A percentile compares a stretch with the other conserved stretches of the same genome.
phyloP scores from a whole-genome alignment of 257 asterid species.

The Solanum chilense region DNA sequence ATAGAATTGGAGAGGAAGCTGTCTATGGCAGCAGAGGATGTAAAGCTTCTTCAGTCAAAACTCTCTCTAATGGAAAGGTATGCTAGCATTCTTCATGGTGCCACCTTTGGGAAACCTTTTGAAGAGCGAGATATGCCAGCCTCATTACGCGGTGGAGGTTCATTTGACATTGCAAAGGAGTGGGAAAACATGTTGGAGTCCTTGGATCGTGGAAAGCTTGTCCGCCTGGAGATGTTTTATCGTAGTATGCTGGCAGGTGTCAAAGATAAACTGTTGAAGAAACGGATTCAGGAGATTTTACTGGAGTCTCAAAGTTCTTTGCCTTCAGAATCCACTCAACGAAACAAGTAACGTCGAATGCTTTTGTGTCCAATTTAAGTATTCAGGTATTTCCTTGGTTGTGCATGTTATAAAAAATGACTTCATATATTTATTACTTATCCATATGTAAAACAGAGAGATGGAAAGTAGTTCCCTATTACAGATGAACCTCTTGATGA shows the following conservation, averaged over 20 bases:
- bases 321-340: background rate
- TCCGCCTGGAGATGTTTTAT: conserved; percentile 60
- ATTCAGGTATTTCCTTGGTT: background rate
- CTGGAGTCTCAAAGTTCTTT: conserved; percentile 38
- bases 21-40: conserved; percentile 49
- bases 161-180: conserved; percentile 55
- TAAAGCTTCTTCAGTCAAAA: conserved; percentile 45
- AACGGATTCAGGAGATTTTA: conserved; percentile 53
- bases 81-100: conserved; percentile 70
- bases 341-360: background rate
- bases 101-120: conserved; percentile 68
- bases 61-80: conserved; percentile 51
- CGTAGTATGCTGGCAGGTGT: conserved; percentile 68
- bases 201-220: conserved; percentile 48
- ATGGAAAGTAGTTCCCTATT: background rate
- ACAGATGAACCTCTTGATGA: background rate
- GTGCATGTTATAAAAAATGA: background rate
- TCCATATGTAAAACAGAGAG: background rate
- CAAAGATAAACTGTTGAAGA: conserved; percentile 70
- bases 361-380: background rate
- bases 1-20: conserved; percentile 38
- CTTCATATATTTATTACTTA: background rate
- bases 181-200: conserved; percentile 88
- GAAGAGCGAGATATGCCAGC: conserved; percentile 52
- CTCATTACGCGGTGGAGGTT: conserved; percentile 27